Evolutionary conservation across 192 early-diverging fungal genomes (phyloP), one percentile per base, ranked within the genome.

Genomic region (Lobosporangium transversale): DNA sequence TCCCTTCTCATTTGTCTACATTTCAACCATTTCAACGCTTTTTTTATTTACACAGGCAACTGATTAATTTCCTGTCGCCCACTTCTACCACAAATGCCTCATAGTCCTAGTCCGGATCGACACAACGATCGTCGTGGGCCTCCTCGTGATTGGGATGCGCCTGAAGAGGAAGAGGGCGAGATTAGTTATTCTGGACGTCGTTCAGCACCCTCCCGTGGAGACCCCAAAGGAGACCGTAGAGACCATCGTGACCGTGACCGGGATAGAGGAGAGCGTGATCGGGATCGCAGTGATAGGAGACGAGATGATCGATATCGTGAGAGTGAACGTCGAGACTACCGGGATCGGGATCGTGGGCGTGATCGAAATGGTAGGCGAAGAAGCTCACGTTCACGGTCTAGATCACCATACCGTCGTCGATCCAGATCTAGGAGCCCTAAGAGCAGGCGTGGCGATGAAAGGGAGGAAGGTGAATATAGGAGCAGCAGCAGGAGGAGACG

Each of bases 71-170:
- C 37, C 14, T 14, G 14, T 40, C 37, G 14, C 37, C 14, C 37
- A 40, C 14, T 40, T 40, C 37, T 40, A n/a, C 37, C 14, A 49
- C 47, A 21, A 48, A 76, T 76, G 73, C 58, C 73, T 9, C 37
- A 66, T 31, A 66, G 59, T 47, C 64, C 50, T 57, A 76, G 73
- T 44, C 73, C 73, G 15, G 73, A 76, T 47, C 57, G 70, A 17
- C 36, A 51, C 37, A 31, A 53, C 12, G 62, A 66, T 51, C 49
- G 62, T 15, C 58, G 65, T 40, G 58, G 64, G 26, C 47, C 58
- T 17, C 73, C 73, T 37, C 57, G 52, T 20, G 73, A 76, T 58
- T 76, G 73, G 73, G 73, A 76, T 76, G 73, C 73, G 26, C 73
- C 73, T 43, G 73, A 76, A 33, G 63, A 66, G 45, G 73, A 76